phyloP scores from a whole-genome alignment of 768 basidiomycete genomes.

The Multifurca ochricompacta region DNA sequence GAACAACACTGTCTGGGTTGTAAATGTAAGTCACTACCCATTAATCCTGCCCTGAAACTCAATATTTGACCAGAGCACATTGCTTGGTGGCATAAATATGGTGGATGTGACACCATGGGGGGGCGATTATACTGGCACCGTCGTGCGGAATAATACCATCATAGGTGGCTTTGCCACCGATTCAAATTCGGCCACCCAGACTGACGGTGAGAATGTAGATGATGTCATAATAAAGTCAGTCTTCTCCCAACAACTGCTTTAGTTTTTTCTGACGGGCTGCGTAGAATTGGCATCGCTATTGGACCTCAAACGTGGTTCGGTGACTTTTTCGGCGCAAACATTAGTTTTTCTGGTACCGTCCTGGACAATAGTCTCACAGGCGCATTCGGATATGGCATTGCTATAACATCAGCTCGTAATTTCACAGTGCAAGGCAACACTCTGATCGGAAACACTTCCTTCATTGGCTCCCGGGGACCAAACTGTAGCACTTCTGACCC shows the following conservation, averaged over 20 bases:
- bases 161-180: slow-evolving; percentile 60
- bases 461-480: slow-evolving; percentile 60
- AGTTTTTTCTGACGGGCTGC: background rate
- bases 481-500: slow-evolving; percentile 48
- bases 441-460: slow-evolving; percentile 62
- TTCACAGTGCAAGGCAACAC: slow-evolving; percentile 60
- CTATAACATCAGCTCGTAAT: slow-evolving; percentile 51
- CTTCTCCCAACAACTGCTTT: background rate
- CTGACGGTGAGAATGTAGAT: slow-evolving; percentile 47
- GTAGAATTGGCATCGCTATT: slow-evolving; percentile 72
- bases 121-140: slow-evolving; percentile 57
- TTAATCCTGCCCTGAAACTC: background rate
- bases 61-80: slow-evolving; percentile 41
- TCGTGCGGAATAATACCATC: slow-evolving; percentile 61
- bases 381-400: slow-evolving; percentile 70
- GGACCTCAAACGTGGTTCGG: slow-evolving; percentile 76
- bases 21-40: slow-evolving; percentile 39
- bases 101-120: slow-evolving; percentile 62
- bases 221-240: slow-evolving; percentile 66
- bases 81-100: slow-evolving; percentile 72
- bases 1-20: slow-evolving; percentile 71
- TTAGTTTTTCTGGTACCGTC: slow-evolving; percentile 47
- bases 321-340: slow-evolving; percentile 44
- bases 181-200: slow-evolving; percentile 31
- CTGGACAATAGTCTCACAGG: slow-evolving; percentile 51